phyloP scores from a whole-genome alignment of 768 basidiomycete genomes.

The Baorangia bicolor region DNA sequence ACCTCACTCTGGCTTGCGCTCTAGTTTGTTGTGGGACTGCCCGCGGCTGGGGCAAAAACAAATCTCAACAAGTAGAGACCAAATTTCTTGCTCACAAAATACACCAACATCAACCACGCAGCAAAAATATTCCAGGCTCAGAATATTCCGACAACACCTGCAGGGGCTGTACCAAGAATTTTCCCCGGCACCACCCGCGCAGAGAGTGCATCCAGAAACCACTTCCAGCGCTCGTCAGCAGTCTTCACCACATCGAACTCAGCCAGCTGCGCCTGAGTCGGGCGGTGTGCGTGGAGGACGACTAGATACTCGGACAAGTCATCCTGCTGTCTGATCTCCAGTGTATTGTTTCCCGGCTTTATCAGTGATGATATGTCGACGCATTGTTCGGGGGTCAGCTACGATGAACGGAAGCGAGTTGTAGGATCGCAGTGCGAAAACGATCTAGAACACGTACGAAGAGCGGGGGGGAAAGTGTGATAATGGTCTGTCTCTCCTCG shows the following conservation, averaged over 20 bases:
- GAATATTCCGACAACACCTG: background rate
- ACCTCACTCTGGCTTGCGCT: background rate
- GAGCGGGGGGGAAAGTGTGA: conserved; percentile 30
- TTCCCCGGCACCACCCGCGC: background rate
- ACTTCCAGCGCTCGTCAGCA: conserved; percentile 23
- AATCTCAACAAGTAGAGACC: too few relatives aligned
- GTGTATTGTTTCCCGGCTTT: conserved; percentile 38
- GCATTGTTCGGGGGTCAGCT: conserved; percentile 48
- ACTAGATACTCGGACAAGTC: conserved; percentile 47
- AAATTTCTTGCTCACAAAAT: background rate
- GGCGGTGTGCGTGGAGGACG: conserved; percentile 49
- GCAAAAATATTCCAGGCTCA: background rate
- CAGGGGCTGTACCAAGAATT: background rate
- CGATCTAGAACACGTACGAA: conserved; percentile 32
- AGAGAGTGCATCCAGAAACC: conserved; percentile 15
- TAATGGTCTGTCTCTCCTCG: conserved; percentile 7
- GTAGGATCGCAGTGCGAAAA: background rate
- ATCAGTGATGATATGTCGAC: conserved; percentile 53
- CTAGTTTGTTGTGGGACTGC: background rate
- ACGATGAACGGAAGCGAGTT: background rate
- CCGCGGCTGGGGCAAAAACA: background rate
- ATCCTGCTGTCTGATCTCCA: conserved; percentile 42
- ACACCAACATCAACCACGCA: background rate
- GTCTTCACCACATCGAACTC: conserved; percentile 14
- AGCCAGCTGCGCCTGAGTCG: conserved; percentile 45